Percentiles rank a stretch among this genome's conserved stretches.
phyloP scores from a whole-genome alignment of 331 rosid species.

The Stylosanthes scabra region DNA sequence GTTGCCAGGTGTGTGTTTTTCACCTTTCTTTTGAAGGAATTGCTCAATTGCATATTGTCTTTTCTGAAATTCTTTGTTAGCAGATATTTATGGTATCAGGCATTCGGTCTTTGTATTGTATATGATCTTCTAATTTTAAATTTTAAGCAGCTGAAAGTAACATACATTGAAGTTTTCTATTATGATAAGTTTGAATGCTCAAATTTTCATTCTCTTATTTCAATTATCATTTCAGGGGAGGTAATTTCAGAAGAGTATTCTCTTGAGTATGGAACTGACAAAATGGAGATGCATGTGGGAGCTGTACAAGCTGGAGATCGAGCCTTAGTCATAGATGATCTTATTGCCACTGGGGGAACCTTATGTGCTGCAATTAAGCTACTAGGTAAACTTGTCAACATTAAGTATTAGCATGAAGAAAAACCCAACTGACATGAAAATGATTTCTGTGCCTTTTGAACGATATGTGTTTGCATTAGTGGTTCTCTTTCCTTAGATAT shows the following conservation, averaged over 20 bases:
- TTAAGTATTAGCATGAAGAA: background rate
- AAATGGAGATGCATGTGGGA: constrained; percentile 97
- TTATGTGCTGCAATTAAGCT: constrained; percentile 88
- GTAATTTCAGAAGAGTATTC: constrained; percentile 97
- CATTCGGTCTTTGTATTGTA: constrained; percentile 19
- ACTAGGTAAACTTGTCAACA: constrained; percentile 65
- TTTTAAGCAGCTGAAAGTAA: constrained; percentile 20
- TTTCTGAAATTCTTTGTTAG: constrained; percentile 23
- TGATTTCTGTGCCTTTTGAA: constrained; percentile 3
- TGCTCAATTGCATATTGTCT: no score
- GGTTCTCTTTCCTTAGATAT: constrained; percentile 12
- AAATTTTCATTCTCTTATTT: background rate
- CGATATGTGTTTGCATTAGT: background rate
- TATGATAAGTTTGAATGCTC: constrained; percentile 25
- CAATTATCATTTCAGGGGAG: constrained; percentile 60
- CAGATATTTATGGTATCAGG: constrained; percentile 18
- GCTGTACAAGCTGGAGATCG: constrained; percentile 94
- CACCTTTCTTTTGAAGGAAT: constrained; percentile 30
- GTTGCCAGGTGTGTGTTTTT: constrained; percentile 77
- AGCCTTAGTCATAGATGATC: constrained; percentile 91
- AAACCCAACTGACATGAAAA: background rate
- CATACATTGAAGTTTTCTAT: constrained; percentile 11
- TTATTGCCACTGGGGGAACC: constrained; percentile 98
- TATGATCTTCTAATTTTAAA: constrained; percentile 12
- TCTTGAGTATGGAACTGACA: constrained; percentile 95